Evolutionary conservation across 768 basidiomycete species (phyloP), one percentile per base, ranked within the genome.

Genomic region (Tylopilus subfusipes): DNA sequence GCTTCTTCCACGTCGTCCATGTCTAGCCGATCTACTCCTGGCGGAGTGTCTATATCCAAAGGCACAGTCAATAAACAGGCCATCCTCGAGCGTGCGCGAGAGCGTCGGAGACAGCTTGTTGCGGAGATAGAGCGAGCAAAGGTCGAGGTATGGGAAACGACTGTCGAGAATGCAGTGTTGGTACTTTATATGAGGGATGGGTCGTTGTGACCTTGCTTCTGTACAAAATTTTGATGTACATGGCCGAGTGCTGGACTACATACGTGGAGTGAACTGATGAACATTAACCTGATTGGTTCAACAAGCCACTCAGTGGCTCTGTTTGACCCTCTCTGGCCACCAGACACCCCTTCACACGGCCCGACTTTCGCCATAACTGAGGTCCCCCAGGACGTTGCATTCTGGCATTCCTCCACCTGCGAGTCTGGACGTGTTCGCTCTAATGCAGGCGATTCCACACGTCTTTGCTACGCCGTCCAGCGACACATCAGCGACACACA

Each of bases 71-170:
- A 70, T 45, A 78, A 74, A 57, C 74, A 71, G 24, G 78, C 76
- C 12, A 70, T 85, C 21, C 55, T 90, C 30, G 71, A 66, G 42
- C 76, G 77, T 14, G 87, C 86, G 14, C 74, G 71, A 50, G 80
- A 81, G 60, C 76, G 80, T 62, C 78, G 81, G 54, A 68, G 70
- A 51, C 74, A 80, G 59, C 59, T 91, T 34, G 70, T 72, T 52
- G 70, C 69, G 11, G 83, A 86, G 69, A 70, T 90, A 42, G 77
- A 83, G 46, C 73, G 72, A 50, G 80, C 83, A 22, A 85, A 85
- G 63, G 75, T 81, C 27, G 82, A 85, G 62, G 68, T 90, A 53
- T 90, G 89, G 89, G 86, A 88, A 71, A 77, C 78, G 48, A 83
- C 81, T 38, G 76, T 88, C 48, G 87, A 88, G 69, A 80, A 83